Evolutionary conservation across 2,329 filamentous ascomycete species (phyloP).

Genomic region (Ophiostoma piceae): DNA sequence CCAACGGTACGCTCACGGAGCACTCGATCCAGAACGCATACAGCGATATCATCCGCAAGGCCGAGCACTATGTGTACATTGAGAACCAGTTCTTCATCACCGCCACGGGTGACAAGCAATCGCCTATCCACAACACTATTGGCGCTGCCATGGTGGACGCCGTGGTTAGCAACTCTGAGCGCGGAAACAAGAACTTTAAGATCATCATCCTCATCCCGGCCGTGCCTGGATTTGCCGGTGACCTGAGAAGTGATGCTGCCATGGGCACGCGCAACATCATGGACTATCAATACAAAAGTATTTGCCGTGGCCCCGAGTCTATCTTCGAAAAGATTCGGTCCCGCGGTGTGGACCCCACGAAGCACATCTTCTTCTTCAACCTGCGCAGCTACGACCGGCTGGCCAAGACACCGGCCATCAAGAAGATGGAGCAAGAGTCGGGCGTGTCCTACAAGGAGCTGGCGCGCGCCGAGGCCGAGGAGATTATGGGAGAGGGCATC

Average conservation of each 20-base stretch:
- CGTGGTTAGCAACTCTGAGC: constrained; percentile 72
- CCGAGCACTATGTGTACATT: constrained; percentile 91
- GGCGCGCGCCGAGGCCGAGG: constrained; percentile 80
- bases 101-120: constrained; percentile 81
- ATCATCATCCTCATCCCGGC: constrained; percentile 88
- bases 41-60: constrained; percentile 74
- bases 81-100: constrained; percentile 99
- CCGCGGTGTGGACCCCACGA: constrained; percentile 67
- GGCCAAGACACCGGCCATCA: constrained; percentile 70
- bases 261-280: constrained; percentile 89
- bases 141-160: constrained; percentile 88
- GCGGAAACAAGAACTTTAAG: constrained; percentile 72
- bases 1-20: constrained; percentile 78
- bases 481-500: constrained; percentile 73
- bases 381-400: constrained; percentile 87
- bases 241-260: constrained; percentile 76
- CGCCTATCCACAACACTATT: constrained; percentile 80
- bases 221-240: constrained; percentile 89
- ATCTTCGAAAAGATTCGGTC: constrained; percentile 73
- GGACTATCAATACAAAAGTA: constrained; percentile 98
- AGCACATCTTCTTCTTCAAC: constrained; percentile 93
- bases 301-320: constrained; percentile 83
- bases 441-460: constrained; percentile 81
- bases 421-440: constrained; percentile 67
- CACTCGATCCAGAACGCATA: constrained; percentile 87